A percentile compares a stretch with the other conserved stretches of the same genome.
These are phyloP conservation scores for Caloboletus inedulis DNA, from an alignment of 1,284 basidiomycete species.

Conservation along the genomic window DNA sequence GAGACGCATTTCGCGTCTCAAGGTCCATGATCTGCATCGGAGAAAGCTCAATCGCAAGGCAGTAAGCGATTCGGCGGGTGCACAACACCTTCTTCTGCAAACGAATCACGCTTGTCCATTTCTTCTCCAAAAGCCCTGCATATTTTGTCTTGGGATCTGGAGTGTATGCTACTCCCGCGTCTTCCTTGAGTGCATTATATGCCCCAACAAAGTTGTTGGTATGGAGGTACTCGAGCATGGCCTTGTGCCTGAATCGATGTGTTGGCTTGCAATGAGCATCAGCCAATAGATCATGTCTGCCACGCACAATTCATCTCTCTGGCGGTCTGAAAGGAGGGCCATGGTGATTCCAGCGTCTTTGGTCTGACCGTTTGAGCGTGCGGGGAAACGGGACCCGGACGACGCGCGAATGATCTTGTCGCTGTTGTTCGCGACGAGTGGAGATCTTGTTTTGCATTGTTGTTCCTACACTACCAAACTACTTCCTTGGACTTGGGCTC, in stretches of 20 bases:
- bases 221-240: conserved; percentile 82
- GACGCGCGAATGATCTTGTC: conserved; percentile 15
- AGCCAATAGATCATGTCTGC: conserved; percentile 4
- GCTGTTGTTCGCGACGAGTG: conserved; percentile 13
- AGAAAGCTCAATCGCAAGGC: conserved; percentile 14
- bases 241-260: conserved; percentile 61
- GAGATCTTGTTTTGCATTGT: conserved; percentile 35
- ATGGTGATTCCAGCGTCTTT: conserved; percentile 30
- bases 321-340: conserved; percentile 68
- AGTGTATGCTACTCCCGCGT: conserved; percentile 61
- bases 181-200: conserved; percentile 61
- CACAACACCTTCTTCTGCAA: conserved; percentile 82
- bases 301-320: conserved; percentile 80
- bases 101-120: conserved; percentile 91
- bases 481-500: too few relatives aligned
- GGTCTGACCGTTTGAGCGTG: conserved; percentile 11
- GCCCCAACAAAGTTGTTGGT: conserved; percentile 61
- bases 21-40: conserved; percentile 78
- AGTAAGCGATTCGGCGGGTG: conserved; percentile 5
- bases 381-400: conserved; percentile 1
- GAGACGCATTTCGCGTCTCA: conserved; percentile 72
- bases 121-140: conserved; percentile 86
- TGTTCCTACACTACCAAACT: conserved; percentile 16
- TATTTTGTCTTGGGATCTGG: conserved; percentile 83
- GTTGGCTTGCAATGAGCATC: conserved; percentile 13